Evolutionary conservation across 257 asterid genomes (phyloP).

Genomic region (Solanum piurae): DNA sequence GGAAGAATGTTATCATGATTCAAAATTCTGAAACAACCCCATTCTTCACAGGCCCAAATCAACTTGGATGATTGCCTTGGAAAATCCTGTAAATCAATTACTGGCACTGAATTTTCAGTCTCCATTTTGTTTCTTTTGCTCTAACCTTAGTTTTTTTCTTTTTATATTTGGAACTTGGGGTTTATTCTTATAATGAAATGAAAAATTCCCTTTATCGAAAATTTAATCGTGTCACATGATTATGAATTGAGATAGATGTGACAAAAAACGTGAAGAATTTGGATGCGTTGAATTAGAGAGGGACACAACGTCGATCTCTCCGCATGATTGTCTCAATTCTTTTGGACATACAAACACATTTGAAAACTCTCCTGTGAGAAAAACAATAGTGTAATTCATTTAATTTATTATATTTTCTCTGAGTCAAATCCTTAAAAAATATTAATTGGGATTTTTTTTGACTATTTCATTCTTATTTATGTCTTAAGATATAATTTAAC

Average conservation of each 20-base stretch:
- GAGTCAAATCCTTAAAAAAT: too few relatives aligned
- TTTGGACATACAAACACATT: neutral
- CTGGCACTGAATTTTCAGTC: constrained; percentile 13
- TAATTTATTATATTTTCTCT: neutral
- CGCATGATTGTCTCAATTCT: neutral
- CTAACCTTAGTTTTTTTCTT: neutral
- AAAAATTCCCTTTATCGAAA: neutral
- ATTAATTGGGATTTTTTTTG: neutral
- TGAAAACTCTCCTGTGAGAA: neutral
- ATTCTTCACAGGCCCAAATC: constrained; percentile 26
- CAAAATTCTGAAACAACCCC: constrained; percentile 31
- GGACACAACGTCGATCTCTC: neutral
- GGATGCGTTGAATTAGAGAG: neutral
- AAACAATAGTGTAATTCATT: neutral
- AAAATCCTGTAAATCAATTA: constrained; percentile 29
- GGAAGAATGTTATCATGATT: constrained; percentile 19
- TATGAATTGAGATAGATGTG: too few relatives aligned
- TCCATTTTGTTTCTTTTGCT: neutral
- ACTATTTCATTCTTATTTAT: neutral
- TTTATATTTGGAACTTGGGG: neutral
- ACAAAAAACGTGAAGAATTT: neutral
- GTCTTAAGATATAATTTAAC: neutral
- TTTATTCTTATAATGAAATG: neutral
- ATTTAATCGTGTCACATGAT: too few relatives aligned
- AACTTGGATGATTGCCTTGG: constrained; percentile 13